phyloP scores from a whole-genome alignment of 305 asterid genomes.

The Plantago coronopus region DNA sequence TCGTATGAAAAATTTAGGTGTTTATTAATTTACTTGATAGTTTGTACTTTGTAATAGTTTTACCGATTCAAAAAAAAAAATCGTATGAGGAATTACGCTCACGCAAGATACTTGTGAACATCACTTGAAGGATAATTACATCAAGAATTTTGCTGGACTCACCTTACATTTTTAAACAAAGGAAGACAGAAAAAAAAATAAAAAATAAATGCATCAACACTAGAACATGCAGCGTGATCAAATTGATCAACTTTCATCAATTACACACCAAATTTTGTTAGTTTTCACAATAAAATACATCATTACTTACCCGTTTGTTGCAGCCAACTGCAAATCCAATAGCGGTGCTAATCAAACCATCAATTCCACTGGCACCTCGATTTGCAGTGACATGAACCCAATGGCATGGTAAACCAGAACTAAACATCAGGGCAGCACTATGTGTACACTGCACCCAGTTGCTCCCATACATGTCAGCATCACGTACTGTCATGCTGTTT shows the following conservation, averaged over 20 bases:
- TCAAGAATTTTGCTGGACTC: too few relatives aligned
- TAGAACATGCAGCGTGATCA: not conserved
- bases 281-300: constrained; percentile 11
- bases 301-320: constrained; percentile 72
- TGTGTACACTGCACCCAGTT: constrained; percentile 53
- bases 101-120: too few relatives aligned
- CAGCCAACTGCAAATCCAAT: constrained; percentile 89
- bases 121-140: too few relatives aligned
- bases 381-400: constrained; percentile 70
- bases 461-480: constrained; percentile 85
- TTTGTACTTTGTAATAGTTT: too few relatives aligned
- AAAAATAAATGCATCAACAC: not conserved
- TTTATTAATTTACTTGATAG: too few relatives aligned
- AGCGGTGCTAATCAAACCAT: constrained; percentile 94
- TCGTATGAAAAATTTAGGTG: too few relatives aligned
- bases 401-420: constrained; percentile 67
- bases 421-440: constrained; percentile 35
- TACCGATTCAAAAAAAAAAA: too few relatives aligned
- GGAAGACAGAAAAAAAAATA: too few relatives aligned
- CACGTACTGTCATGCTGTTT: constrained; percentile 99
- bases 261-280: not conserved
- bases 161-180: too few relatives aligned
- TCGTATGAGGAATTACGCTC: too few relatives aligned
- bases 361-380: constrained; percentile 98
- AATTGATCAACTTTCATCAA: not conserved